Evolutionary conservation across 73 alveolate species (phyloP).

Genomic region (Halteria grandinella): DNA sequence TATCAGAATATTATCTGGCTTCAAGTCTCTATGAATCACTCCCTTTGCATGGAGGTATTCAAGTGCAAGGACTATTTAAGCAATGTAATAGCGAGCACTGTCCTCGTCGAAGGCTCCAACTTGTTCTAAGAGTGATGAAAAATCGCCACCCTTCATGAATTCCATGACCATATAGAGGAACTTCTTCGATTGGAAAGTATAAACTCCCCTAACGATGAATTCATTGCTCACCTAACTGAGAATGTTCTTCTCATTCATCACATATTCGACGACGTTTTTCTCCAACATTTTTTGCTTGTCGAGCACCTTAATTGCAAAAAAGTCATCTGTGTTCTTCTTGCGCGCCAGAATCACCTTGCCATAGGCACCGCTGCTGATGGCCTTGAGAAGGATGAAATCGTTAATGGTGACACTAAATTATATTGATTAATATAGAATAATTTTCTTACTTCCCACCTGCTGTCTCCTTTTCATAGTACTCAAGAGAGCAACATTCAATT

Average conservation of each 20-base stretch:
- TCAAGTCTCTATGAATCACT: constrained; percentile 82
- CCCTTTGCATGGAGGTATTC: constrained; percentile 73
- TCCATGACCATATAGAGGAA: constrained; percentile 83
- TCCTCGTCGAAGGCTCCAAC: constrained; percentile 75
- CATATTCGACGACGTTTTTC: constrained; percentile 69
- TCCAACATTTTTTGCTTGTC: constrained; percentile 78
- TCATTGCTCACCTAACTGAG: constrained; percentile 67
- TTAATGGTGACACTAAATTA: constrained; percentile 18
- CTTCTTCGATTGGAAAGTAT: constrained; percentile 78
- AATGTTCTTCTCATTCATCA: constrained; percentile 74
- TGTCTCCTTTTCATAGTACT: background rate
- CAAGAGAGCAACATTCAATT: constrained; percentile 39
- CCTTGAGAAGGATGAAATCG: constrained; percentile 62
- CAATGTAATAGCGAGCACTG: constrained; percentile 71
- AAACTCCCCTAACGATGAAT: constrained; percentile 79
- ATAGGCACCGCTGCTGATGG: constrained; percentile 69
- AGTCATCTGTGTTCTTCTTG: constrained; percentile 83
- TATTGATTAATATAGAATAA: too few relatives aligned
- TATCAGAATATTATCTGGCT: constrained; percentile 79
- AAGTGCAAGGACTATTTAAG: constrained; percentile 79
- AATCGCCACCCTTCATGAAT: constrained; percentile 88
- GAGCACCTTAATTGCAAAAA: constrained; percentile 90
- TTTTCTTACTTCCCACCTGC: too few relatives aligned
- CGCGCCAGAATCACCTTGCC: constrained; percentile 75
- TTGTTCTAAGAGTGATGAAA: constrained; percentile 65